Conservation (phyloP, 73 alveolate species). For the Paramecium pentaurelia region DNA sequence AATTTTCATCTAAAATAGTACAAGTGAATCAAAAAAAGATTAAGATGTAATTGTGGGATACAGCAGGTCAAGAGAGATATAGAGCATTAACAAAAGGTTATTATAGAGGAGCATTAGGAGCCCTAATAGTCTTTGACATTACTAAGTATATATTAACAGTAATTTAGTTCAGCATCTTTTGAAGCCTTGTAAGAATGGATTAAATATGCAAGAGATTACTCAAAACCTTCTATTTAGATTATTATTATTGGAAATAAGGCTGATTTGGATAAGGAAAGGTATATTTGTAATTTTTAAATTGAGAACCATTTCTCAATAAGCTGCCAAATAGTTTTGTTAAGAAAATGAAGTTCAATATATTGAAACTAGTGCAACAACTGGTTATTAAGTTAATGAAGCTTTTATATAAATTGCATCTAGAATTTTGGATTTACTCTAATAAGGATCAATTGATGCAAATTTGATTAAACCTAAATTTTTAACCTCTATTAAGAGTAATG, state of each 20-base stretch:
- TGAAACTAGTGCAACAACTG: slow-evolving; percentile 70
- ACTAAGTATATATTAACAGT: slow-evolving; percentile 18
- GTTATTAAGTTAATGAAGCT: slow-evolving; percentile 65
- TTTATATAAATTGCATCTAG: not conserved
- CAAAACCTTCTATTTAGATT: slow-evolving; percentile 63
- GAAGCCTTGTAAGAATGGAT: slow-evolving; percentile 62
- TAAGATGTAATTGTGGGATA: slow-evolving; percentile 86
- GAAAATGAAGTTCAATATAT: not conserved
- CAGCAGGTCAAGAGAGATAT: slow-evolving; percentile 85
- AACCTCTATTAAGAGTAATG: not conserved
- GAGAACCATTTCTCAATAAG: not conserved
- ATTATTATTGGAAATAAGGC: slow-evolving; percentile 75
- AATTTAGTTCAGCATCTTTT: slow-evolving; percentile 26
- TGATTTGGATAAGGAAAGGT: slow-evolving; percentile 67
- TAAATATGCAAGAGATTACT: slow-evolving; percentile 59
- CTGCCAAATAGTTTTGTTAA: not conserved
- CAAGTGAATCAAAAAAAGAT: not conserved
- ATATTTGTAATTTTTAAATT: not conserved
- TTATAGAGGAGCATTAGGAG: slow-evolving; percentile 60
- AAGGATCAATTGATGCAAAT: not conserved
- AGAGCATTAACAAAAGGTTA: slow-evolving; percentile 58
- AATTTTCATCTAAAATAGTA: not conserved
- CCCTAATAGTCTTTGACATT: slow-evolving; percentile 60
- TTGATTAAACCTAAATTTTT: not conserved
- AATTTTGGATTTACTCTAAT: not conserved